phyloP scores from a whole-genome alignment of 371 early-diverging fungal species.

The Mucor circinelloides region DNA sequence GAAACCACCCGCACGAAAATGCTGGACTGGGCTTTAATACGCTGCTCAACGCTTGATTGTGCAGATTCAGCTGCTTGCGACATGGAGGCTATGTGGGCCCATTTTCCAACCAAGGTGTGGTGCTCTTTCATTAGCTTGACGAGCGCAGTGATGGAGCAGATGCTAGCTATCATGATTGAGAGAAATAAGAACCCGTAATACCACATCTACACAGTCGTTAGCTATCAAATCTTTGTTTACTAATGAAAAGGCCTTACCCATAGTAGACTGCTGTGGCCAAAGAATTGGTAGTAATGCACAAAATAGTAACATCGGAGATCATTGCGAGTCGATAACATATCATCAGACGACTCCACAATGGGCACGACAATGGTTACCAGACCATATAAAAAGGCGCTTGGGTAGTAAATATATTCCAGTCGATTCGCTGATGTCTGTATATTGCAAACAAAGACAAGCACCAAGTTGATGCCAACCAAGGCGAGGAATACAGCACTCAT shows the following conservation, averaged over 20 bases:
- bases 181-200: slow-evolving; percentile 29
- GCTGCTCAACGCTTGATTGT: neutral
- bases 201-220: slow-evolving; percentile 22
- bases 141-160: slow-evolving; percentile 20
- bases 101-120: neutral
- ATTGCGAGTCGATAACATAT: neutral
- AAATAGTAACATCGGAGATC: slow-evolving; percentile 8
- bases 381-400: slow-evolving; percentile 11
- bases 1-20: slow-evolving; percentile 21
- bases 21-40: slow-evolving; percentile 3
- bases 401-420: slow-evolving; percentile 4
- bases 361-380: slow-evolving; percentile 15
- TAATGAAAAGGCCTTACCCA: slow-evolving; percentile 24
- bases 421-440: neutral
- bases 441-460: slow-evolving; percentile 34
- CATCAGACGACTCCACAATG: neutral
- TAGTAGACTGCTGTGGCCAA: slow-evolving; percentile 8
- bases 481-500: slow-evolving; percentile 20
- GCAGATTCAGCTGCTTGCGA: neutral
- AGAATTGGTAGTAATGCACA: slow-evolving; percentile 12
- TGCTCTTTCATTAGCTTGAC: slow-evolving; percentile 22
- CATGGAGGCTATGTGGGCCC: neutral
- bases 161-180: slow-evolving; percentile 11
- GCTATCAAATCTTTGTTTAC: no score
- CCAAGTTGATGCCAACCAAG: slow-evolving; percentile 34